A percentile compares a stretch with the other conserved stretches of the same genome.
Conservation (phyloP, 2,329 filamentous ascomycete species). For the Niveomyces coronatus region DNA sequence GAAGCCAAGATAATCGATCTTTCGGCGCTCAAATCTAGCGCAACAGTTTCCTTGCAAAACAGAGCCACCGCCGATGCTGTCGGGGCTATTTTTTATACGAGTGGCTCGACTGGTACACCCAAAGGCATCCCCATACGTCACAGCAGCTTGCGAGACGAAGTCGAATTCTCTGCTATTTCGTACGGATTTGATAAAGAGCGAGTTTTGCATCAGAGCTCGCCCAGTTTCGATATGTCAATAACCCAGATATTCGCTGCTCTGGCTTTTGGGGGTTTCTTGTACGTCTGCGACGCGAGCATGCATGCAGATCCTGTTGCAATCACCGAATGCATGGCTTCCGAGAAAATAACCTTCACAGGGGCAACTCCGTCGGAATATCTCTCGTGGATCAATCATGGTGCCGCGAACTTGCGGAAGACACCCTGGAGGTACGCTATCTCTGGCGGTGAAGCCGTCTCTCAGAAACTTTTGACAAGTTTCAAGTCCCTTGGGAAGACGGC, state of each 20-base stretch:
- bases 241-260: conserved; percentile 25
- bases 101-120: conserved; percentile 22
- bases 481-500: not conserved
- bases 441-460: conserved; percentile 14
- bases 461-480: conserved; percentile 10
- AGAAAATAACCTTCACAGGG: conserved; percentile 23
- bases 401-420: not conserved
- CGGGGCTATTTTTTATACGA: conserved; percentile 22
- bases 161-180: conserved; percentile 14
- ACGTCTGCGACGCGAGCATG: conserved; percentile 18
- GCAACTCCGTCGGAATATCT: conserved; percentile 28
- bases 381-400: conserved; percentile 14
- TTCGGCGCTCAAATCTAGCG: not conserved
- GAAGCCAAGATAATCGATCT: too few relatives aligned
- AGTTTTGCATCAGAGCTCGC: conserved; percentile 26
- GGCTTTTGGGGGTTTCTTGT: conserved; percentile 22
- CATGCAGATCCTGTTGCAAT: conserved; percentile 25
- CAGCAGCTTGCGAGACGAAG: conserved; percentile 16
- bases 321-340: conserved; percentile 18
- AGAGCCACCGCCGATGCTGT: conserved; percentile 4
- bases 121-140: conserved; percentile 29
- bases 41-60: not conserved
- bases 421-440: conserved; percentile 6
- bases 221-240: conserved; percentile 28
- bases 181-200: conserved; percentile 15